Base-by-base conservation (phyloP, 148 eudicot genomes). In the Cornus controversa region DNA sequence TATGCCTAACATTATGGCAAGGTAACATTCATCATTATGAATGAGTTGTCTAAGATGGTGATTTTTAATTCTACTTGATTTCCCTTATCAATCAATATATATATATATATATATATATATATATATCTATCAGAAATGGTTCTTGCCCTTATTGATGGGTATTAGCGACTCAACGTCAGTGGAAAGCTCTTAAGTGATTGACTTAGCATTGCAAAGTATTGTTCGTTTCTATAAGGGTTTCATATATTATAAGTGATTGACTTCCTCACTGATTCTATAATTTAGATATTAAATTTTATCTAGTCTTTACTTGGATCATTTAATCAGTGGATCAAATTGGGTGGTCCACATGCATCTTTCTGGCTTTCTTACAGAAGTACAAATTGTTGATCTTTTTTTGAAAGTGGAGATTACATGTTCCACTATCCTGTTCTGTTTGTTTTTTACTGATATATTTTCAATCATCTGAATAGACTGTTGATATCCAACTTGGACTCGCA, bases 401-500 rank as follows among this genome's bases (percentile, higher is more conserved):
- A 28, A 73, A 73, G 50, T 40, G 22, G 69, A 63, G 36, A 1
- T 34, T 42, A 74, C 53, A 34, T 36, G 69, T 20, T 29, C 22
- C 28, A 40, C 24, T 74, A 7, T 66, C 15, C 3, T 73, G 25
- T 63, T 29, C 23, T n/a, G 20, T 31, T 31, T 66, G 23, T 2
- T 13, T 54, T 26, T 14, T 70, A 50, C 29, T 53, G 42, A 68
- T 54, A 28, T 67, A 10, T 80, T 65, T 76, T 64, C 53, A 10
- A 40, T 45, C 66, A 4, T 70, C 63, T 71, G 66, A 77, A 73
- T 57, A 84, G 94, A 89, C 82, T 72, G 90, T 84, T 74, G 94
- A 96, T 84, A 89, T 96, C 73, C 99, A 96, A 89, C 95, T 96
- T 78, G 99, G 99, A 73, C 85, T 96, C 85, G 99, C 99, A 73